phyloP scores from a whole-genome alignment of 148 eudicot genomes.

The Agrostemma githago region DNA sequence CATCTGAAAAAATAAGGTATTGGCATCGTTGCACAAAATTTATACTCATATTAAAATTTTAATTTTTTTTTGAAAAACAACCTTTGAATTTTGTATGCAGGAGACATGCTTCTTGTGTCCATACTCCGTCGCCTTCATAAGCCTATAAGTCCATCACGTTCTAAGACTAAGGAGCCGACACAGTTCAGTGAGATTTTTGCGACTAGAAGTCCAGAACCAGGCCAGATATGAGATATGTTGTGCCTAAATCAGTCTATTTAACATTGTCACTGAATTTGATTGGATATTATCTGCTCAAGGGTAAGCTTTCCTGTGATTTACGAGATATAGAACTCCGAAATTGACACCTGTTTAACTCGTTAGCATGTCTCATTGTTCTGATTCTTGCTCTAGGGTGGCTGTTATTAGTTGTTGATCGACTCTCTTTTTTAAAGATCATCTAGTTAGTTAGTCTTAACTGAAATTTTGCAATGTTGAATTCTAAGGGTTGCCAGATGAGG shows the following conservation, averaged over 20 bases:
- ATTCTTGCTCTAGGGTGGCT: background rate
- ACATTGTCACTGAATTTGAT: background rate
- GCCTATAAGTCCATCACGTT: background rate
- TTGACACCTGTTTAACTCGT: background rate
- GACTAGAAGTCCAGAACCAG: background rate
- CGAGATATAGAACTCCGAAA: background rate
- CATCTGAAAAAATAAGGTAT: too few species aligned
- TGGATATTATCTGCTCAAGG: background rate
- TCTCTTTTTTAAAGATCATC: background rate
- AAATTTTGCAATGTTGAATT: slow-evolving; percentile 10
- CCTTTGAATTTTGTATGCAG: too few species aligned
- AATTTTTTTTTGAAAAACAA: too few species aligned
- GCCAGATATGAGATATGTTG: background rate
- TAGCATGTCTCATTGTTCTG: background rate
- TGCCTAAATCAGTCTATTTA: background rate
- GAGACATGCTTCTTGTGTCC: background rate
- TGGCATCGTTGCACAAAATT: too few species aligned
- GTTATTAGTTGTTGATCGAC: background rate
- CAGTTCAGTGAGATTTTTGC: background rate
- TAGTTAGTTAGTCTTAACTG: background rate
- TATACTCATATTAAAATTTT: too few species aligned
- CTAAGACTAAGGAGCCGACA: background rate
- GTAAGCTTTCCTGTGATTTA: background rate
- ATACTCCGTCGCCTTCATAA: too few species aligned
- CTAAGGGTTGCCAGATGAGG: background rate